These are phyloP conservation scores for Purpureocillium takamizusanense DNA, from an alignment of 2,329 filamentous ascomycete genomes.

Conservation along the genomic window DNA sequence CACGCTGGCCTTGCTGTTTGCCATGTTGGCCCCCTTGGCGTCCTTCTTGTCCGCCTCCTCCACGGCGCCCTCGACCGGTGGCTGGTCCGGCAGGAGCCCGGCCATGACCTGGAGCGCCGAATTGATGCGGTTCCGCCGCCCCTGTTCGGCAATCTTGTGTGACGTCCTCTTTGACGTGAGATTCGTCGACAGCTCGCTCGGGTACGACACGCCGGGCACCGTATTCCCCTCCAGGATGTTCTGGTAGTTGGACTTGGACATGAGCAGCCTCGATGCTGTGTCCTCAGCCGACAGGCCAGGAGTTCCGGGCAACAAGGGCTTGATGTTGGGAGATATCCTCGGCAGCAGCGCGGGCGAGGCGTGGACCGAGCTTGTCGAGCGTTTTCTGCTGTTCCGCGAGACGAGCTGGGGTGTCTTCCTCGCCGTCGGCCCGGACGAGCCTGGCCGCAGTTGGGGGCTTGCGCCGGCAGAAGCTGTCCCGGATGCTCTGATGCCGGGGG, in stretches of 20 bases:
- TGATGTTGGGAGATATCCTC: constrained; percentile 89
- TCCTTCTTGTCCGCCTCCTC: constrained; percentile 40
- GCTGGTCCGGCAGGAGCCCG: constrained; percentile 61
- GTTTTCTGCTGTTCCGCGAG: constrained; percentile 56
- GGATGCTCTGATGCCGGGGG: constrained; percentile 35
- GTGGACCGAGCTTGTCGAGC: constrained; percentile 65
- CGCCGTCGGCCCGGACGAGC: constrained; percentile 34
- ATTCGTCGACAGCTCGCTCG: constrained; percentile 83
- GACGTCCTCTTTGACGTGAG: constrained; percentile 93
- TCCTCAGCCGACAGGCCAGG: constrained; percentile 46
- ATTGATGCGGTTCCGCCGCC: constrained; percentile 90
- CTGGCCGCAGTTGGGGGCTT: constrained; percentile 53
- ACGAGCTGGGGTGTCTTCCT: constrained; percentile 48
- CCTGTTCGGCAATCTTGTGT: constrained; percentile 97
- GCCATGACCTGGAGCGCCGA: constrained; percentile 88
- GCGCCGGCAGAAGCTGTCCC: constrained; percentile 46
- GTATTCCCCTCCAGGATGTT: constrained; percentile 91
- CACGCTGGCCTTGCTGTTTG: constrained; percentile 89
- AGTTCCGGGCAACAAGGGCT: constrained; percentile 67
- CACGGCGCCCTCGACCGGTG: constrained; percentile 26
- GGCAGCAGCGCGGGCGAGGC: constrained; percentile 80
- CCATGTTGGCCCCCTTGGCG: constrained; percentile 39
- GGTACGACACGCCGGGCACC: constrained; percentile 83
- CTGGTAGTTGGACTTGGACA: constrained; percentile 95
- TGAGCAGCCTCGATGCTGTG: constrained; percentile 64